Percentiles rank a stretch among this genome's conserved stretches.
Evolutionary conservation across 192 early-diverging fungal species (phyloP).

Genomic region (Podila clonocystis): DNA sequence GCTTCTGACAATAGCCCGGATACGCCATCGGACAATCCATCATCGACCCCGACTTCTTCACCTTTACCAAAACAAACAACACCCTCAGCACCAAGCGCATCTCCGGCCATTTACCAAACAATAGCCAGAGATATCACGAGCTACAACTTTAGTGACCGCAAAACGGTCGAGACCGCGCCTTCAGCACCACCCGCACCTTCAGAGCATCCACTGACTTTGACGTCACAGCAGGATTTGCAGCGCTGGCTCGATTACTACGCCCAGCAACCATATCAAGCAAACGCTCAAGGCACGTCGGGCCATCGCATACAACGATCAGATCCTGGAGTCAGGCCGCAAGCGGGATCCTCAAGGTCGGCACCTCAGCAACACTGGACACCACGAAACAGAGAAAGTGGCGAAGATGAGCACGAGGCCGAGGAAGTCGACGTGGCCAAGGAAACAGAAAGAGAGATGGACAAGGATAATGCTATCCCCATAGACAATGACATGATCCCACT

Average conservation of each 20-base stretch:
- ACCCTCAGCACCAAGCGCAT: not conserved
- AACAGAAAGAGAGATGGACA: not conserved
- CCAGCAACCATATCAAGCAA: not conserved
- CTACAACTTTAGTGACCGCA: slow-evolving; percentile 35
- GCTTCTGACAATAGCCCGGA: no score
- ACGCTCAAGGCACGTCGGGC: not conserved
- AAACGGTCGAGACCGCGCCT: slow-evolving; percentile 19
- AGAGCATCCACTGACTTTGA: not conserved
- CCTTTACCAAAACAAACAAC: no score
- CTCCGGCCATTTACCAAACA: no score
- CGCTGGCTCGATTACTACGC: no score
- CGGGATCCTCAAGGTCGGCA: no score
- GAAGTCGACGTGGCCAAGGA: not conserved
- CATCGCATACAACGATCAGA: not conserved
- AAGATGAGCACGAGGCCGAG: not conserved
- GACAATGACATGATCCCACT: not conserved
- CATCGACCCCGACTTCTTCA: no score
- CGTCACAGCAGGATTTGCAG: no score
- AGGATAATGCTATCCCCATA: not conserved
- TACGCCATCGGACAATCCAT: no score
- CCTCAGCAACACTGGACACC: no score
- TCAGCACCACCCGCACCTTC: slow-evolving; percentile 20
- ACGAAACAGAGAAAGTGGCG: not conserved
- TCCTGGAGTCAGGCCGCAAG: not conserved
- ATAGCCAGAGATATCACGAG: slow-evolving; percentile 8